These are phyloP conservation scores for Cyclotella atomus DNA, from an alignment of 108 stramenopile species.

Conservation along the genomic window DNA sequence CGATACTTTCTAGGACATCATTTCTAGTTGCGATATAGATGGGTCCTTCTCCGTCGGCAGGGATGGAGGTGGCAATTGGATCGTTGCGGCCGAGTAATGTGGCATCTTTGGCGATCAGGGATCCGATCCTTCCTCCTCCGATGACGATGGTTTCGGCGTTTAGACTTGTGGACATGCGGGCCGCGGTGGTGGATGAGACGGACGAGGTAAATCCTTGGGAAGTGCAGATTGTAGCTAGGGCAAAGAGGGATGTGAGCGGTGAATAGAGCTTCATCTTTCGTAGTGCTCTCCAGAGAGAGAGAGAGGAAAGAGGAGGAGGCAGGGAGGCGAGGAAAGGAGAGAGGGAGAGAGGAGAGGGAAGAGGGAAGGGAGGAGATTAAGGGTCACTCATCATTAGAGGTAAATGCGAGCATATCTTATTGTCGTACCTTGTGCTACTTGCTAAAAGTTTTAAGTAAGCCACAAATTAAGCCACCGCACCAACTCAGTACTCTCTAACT, in stretches of 20 bases:
- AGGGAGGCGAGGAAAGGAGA: neutral
- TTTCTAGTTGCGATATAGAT: slow-evolving; percentile 92
- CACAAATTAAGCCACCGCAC: too few species aligned
- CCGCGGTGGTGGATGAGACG: neutral
- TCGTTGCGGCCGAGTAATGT: slow-evolving; percentile 66
- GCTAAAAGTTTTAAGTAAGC: too few species aligned
- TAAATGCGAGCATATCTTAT: too few species aligned
- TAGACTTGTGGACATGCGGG: slow-evolving; percentile 5
- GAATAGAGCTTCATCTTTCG: too few species aligned
- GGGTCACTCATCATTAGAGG: too few species aligned
- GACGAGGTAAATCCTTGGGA: neutral
- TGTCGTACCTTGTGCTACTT: too few species aligned
- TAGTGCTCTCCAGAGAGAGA: too few species aligned
- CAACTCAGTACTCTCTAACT: too few species aligned
- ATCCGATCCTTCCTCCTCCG: slow-evolving; percentile 80
- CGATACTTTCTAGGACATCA: slow-evolving; percentile 87
- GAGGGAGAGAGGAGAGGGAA: too few species aligned
- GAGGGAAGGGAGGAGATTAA: too few species aligned
- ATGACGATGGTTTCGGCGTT: slow-evolving; percentile 53
- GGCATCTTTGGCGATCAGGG: slow-evolving; percentile 59
- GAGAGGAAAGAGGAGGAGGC: too few species aligned
- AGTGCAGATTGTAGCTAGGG: neutral
- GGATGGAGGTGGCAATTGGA: slow-evolving; percentile 45
- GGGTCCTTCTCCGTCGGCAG: slow-evolving; percentile 66
- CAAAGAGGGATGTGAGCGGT: neutral